These are phyloP conservation scores for Nemania sp. DNA, from an alignment of 2,329 filamentous ascomycete species.

Conservation along the genomic window DNA sequence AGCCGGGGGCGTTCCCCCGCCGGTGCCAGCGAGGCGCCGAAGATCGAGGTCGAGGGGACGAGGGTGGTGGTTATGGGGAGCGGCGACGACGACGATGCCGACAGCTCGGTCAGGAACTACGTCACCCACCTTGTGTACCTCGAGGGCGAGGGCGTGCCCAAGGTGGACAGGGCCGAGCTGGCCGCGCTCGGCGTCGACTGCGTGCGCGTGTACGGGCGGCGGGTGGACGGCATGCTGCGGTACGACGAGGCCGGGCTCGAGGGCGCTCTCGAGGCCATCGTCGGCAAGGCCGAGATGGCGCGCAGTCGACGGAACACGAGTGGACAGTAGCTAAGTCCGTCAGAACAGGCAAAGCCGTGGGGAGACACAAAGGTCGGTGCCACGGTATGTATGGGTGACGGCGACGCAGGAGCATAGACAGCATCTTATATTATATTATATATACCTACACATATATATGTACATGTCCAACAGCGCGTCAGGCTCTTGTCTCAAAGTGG, in stretches of 20 bases:
- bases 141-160: conserved; percentile 70
- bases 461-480: no score
- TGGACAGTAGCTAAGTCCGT: conserved; percentile 28
- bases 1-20: conserved; percentile 50
- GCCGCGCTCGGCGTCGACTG: conserved; percentile 73
- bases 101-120: conserved; percentile 60
- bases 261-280: conserved; percentile 76
- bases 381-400: no score
- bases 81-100: no score
- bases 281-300: conserved; percentile 60
- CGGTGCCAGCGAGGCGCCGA: neutral
- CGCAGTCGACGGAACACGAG: conserved; percentile 52
- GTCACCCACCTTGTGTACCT: conserved; percentile 85
- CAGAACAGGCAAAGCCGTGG: no score
- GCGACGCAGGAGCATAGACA: neutral
- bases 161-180: conserved; percentile 69
- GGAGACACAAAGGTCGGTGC: no score
- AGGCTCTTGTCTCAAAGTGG: no score
- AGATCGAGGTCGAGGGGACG: no score
- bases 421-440: no score
- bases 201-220: conserved; percentile 75
- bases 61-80: no score
- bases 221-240: conserved; percentile 56
- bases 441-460: no score
- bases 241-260: conserved; percentile 79